A percentile compares a stretch with the other conserved stretches of the same genome.
These are phyloP conservation scores for Talaromyces albobiverticillius DNA, from an alignment of 2,329 filamentous ascomycete species.

Conservation along the genomic window DNA sequence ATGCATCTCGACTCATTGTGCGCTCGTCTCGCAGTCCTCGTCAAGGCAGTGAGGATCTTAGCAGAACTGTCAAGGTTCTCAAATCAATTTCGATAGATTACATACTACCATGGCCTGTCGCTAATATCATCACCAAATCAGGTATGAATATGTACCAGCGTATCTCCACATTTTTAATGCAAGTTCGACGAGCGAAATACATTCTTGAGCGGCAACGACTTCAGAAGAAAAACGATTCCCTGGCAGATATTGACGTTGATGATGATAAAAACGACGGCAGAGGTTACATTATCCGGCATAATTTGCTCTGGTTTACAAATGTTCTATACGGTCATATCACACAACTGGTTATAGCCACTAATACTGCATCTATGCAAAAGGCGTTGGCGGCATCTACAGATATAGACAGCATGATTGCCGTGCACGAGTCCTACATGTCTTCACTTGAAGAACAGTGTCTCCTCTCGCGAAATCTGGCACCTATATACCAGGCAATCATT, in stretches of 20 bases:
- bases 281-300: slow-evolving; percentile 57
- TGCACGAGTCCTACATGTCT: slow-evolving; percentile 64
- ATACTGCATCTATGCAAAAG: slow-evolving; percentile 55
- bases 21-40: slow-evolving; percentile 44
- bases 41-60: slow-evolving; percentile 46
- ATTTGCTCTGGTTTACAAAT: slow-evolving; percentile 74
- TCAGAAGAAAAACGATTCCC: slow-evolving; percentile 29
- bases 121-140: slow-evolving; percentile 69
- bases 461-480: slow-evolving; percentile 64
- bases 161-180: slow-evolving; percentile 73
- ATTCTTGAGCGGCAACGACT: slow-evolving; percentile 57
- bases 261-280: slow-evolving; percentile 38
- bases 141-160: slow-evolving; percentile 66
- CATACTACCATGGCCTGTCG: slow-evolving; percentile 61
- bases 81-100: slow-evolving; percentile 66
- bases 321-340: slow-evolving; percentile 73
- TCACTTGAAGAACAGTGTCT: slow-evolving; percentile 67
- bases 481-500: slow-evolving; percentile 71
- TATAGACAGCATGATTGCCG: slow-evolving; percentile 74
- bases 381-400: slow-evolving; percentile 63
- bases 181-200: slow-evolving; percentile 69
- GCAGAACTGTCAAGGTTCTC: slow-evolving; percentile 61
- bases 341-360: slow-evolving; percentile 66
- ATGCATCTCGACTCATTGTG: slow-evolving; percentile 62
- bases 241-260: slow-evolving; percentile 38